Conservation (phyloP, 2,329 filamentous ascomycete species). For the Purpureocillium takamizusanense region DNA sequence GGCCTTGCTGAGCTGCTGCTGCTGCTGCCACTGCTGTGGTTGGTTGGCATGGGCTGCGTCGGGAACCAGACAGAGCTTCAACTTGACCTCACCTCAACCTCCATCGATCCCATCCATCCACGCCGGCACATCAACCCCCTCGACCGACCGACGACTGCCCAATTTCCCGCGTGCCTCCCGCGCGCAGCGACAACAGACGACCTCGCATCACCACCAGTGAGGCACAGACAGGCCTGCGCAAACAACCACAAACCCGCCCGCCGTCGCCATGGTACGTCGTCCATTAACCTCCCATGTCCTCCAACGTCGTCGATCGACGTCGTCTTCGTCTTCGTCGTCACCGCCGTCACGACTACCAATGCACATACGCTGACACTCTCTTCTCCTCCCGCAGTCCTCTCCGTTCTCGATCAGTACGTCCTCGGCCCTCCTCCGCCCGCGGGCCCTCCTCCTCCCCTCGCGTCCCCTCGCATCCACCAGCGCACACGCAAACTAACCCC, state of each 20-base stretch:
- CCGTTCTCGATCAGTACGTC: constrained; percentile 90
- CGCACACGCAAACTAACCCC: not conserved
- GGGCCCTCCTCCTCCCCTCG: not conserved
- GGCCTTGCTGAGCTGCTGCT: not conserved
- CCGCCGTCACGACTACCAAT: not conserved
- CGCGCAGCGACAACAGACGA: too few species aligned
- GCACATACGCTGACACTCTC: constrained; percentile 16
- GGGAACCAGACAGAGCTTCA: not conserved
- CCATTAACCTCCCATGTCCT: too few species aligned
- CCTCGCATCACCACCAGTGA: too few species aligned
- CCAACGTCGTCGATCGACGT: too few species aligned
- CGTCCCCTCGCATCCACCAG: not conserved
- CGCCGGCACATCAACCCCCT: not conserved
- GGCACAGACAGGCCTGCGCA: too few species aligned
- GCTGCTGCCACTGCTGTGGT: not conserved
- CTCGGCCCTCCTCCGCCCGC: not conserved
- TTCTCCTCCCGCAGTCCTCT: constrained; percentile 52
- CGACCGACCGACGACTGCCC: not conserved
- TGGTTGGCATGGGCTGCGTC: too few species aligned
- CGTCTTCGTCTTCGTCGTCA: too few species aligned
- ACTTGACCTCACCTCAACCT: not conserved
- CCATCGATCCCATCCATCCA: not conserved
- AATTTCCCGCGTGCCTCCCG: too few species aligned
- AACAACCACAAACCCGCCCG: too few species aligned
- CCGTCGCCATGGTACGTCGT: too few species aligned